Evolutionary conservation across 768 basidiomycete species (phyloP).

Genomic region (Phylloporus sp.): DNA sequence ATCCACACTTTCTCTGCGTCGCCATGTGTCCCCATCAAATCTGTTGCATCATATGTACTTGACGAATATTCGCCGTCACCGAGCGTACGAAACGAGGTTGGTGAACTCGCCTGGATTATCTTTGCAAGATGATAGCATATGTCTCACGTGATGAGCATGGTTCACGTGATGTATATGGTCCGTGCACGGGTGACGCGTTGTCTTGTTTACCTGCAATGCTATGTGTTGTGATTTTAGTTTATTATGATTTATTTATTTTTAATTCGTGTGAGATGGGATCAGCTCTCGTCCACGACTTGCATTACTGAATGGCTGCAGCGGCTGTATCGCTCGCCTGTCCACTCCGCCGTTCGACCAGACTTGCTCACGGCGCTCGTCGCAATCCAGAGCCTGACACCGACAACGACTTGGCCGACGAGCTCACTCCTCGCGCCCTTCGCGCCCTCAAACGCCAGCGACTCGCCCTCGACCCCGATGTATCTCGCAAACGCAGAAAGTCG

Average conservation of each 20-base stretch:
- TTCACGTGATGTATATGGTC: too few relatives aligned
- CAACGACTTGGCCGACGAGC: slow-evolving; percentile 24
- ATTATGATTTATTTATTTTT: not conserved
- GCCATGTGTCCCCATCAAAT: too few relatives aligned
- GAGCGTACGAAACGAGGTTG: too few relatives aligned
- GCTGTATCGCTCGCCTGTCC: slow-evolving; percentile 28
- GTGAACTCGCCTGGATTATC: too few relatives aligned
- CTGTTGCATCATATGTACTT: too few relatives aligned
- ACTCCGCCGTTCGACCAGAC: slow-evolving; percentile 27
- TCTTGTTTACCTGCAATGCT: too few relatives aligned
- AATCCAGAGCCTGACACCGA: slow-evolving; percentile 17
- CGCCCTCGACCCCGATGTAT: slow-evolving; percentile 27
- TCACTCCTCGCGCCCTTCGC: slow-evolving; percentile 32
- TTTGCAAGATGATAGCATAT: too few relatives aligned
- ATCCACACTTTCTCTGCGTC: too few relatives aligned
- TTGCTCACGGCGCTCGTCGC: slow-evolving; percentile 12
- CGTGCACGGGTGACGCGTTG: not conserved
- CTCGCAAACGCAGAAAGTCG: too few relatives aligned
- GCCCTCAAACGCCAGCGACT: slow-evolving; percentile 32
- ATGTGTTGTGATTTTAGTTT: too few relatives aligned
- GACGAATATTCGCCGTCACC: too few relatives aligned
- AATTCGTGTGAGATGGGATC: slow-evolving; percentile 6
- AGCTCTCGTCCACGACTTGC: slow-evolving; percentile 9
- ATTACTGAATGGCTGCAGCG: slow-evolving; percentile 30
- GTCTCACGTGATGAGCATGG: too few relatives aligned